These are phyloP conservation scores for Candida insectalens DNA, from an alignment of 805 yeast genomes.

Conservation along the genomic window DNA sequence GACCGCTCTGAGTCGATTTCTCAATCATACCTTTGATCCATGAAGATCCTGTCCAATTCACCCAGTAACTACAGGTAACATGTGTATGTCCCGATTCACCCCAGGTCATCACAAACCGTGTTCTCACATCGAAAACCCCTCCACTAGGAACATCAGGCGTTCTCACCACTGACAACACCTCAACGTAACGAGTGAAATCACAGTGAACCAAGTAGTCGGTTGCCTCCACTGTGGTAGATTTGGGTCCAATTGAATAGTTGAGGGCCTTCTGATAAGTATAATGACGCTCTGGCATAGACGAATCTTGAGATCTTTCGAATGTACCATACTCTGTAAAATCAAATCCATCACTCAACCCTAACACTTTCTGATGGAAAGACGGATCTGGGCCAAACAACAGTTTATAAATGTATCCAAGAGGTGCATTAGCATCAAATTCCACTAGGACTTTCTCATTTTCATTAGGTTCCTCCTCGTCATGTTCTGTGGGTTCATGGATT, in stretches of 20 bases:
- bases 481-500: constrained; percentile 47
- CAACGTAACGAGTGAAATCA: constrained; percentile 45
- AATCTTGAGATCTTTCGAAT: constrained; percentile 30
- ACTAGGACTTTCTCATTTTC: constrained; percentile 45
- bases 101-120: constrained; percentile 73
- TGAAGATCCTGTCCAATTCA: constrained; percentile 85
- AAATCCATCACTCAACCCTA: constrained; percentile 37
- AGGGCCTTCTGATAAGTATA: constrained; percentile 69
- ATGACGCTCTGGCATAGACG: constrained; percentile 30
- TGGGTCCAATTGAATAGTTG: constrained; percentile 83
- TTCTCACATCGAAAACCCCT: constrained; percentile 61
- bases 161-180: constrained; percentile 50
- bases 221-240: constrained; percentile 63
- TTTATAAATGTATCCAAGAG: constrained; percentile 67
- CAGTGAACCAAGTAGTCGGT: constrained; percentile 48
- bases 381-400: constrained; percentile 59
- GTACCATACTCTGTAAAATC: constrained; percentile 30
- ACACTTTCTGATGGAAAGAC: constrained; percentile 26
- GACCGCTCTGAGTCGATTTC: constrained; percentile 76
- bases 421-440: constrained; percentile 46
- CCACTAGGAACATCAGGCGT: constrained; percentile 98
- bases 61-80: constrained; percentile 56
- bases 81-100: constrained; percentile 49
- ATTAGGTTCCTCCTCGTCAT: constrained; percentile 32
- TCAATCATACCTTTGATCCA: constrained; percentile 92